Percentiles rank a stretch among this genome's conserved stretches.
Conservation (phyloP, 352 stramenopile genomes). For the Peronosclerospora sorghi region DNA sequence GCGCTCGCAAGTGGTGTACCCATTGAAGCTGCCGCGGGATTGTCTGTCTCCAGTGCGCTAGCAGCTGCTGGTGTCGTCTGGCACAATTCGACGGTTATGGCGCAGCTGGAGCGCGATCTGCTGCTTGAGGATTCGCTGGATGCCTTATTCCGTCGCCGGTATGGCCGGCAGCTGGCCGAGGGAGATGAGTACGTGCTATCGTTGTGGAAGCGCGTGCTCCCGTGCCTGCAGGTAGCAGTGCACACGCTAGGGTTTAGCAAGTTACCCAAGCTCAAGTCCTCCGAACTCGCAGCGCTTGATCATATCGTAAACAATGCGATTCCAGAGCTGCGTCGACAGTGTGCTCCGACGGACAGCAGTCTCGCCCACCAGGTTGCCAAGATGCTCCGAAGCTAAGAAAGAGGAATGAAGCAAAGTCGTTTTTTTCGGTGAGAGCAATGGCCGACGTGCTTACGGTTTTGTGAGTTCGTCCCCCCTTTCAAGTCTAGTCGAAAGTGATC, state of each 20-base stretch:
- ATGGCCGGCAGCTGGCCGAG: slow-evolving; percentile 92
- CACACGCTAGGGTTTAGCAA: slow-evolving; percentile 76
- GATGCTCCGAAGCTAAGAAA: slow-evolving; percentile 54
- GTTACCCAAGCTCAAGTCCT: slow-evolving; percentile 77
- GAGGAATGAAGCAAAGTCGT: neutral
- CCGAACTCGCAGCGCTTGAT: slow-evolving; percentile 81
- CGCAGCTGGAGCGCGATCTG: slow-evolving; percentile 81
- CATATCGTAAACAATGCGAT: slow-evolving; percentile 86
- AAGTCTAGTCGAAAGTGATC: slow-evolving; percentile 64
- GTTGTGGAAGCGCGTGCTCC: slow-evolving; percentile 88
- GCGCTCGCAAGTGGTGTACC: slow-evolving; percentile 69
- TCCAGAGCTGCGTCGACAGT: slow-evolving; percentile 79
- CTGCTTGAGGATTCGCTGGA: slow-evolving; percentile 80
- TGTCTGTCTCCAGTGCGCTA: slow-evolving; percentile 70
- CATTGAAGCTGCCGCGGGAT: slow-evolving; percentile 70
- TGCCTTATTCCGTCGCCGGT: slow-evolving; percentile 88
- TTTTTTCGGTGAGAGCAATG: no score
- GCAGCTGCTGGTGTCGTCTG: slow-evolving; percentile 80
- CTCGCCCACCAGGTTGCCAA: slow-evolving; percentile 80
- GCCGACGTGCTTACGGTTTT: no score
- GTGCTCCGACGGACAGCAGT: slow-evolving; percentile 64
- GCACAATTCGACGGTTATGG: slow-evolving; percentile 82
- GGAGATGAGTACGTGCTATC: slow-evolving; percentile 95
- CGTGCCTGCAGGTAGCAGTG: slow-evolving; percentile 72
- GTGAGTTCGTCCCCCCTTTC: no score